Evolutionary conservation across 306 rosid species (phyloP), one percentile per base, ranked within the genome.

Genomic region (Quercus glauca): DNA sequence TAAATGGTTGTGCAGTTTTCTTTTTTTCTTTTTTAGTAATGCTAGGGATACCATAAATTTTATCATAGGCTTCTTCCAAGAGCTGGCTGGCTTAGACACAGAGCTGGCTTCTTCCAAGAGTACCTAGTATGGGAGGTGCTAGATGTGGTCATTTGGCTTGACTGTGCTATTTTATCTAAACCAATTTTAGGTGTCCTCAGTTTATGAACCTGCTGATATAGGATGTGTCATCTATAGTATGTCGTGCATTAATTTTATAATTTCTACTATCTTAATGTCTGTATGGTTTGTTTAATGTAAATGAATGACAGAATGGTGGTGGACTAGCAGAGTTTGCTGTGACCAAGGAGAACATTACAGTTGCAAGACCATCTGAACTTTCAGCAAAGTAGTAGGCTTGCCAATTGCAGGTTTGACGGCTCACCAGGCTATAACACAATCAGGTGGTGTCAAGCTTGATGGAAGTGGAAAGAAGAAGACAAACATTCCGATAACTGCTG

Each of bases 401-500:
- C 92, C 90, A 1, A n/a, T 33, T 33, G 98, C 98, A 0, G 93
- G 87, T 61, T 80, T 88, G 15, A 89, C 98, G 10, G 96, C 96
- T 76, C 91, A 69, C 75, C 93, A 87, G 69, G 89, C 90, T 17
- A 73, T 94, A 79, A 83, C 97, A 28, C 78, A 86, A 77, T 71
- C 75, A 19, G 85, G 80, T 1, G 90, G 87, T 33, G 53, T 94
- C 70, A 86, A 87, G 43, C 92, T 92, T 13, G 89, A 90, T 5
- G 83, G 91, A 73, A 85, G 61, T 11, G 88, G 93, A 0, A 73
- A 77, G 28, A 75, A 71, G 60, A 78, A 74, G 21, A 33, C 6
- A 33, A 94, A 89, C 88, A 65, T 94, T 65, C 76, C 90, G 83
- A n/a, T 94, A 63, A 94, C 97, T 15, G 98, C 97, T 19, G 97